These are phyloP conservation scores for Penicillium waksmanii DNA, from an alignment of 495 filamentous ascomycete genomes.

Conservation along the genomic window DNA sequence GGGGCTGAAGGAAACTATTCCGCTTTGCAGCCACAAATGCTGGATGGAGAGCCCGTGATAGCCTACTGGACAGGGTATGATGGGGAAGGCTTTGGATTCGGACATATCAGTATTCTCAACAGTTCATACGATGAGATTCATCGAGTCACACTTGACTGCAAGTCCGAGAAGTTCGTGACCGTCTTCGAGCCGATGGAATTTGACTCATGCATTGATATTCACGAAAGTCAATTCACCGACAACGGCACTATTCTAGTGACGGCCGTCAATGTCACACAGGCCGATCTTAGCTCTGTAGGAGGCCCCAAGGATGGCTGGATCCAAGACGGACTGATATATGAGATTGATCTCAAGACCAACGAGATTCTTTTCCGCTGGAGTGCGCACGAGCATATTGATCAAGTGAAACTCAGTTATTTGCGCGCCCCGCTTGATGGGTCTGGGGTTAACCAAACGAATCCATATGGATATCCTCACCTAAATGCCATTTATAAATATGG, in stretches of 20 bases:
- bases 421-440: constrained; percentile 19
- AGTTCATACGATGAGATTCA: constrained; percentile 47
- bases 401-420: constrained; percentile 23
- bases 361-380: constrained; percentile 44
- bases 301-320: constrained; percentile 52
- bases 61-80: constrained; percentile 30
- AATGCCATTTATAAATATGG: constrained; percentile 43
- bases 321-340: constrained; percentile 52
- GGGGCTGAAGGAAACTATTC: constrained; percentile 22
- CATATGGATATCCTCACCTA: constrained; percentile 46
- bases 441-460: constrained; percentile 22
- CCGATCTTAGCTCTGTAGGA: constrained; percentile 47
- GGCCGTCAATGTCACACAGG: constrained; percentile 51
- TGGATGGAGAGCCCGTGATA: constrained; percentile 31
- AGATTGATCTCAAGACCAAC: constrained; percentile 48
- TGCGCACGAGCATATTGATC: constrained; percentile 22
- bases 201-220: constrained; percentile 37
- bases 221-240: constrained; percentile 47
- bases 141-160: constrained; percentile 28
- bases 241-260: constrained; percentile 56
- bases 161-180: constrained; percentile 27
- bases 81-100: constrained; percentile 29
- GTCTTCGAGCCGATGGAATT: constrained; percentile 19
- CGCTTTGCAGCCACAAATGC: constrained; percentile 25
- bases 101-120: constrained; percentile 44